Evolutionary conservation across 148 eudicot species (phyloP).

Genomic region (Spergularia marina): DNA sequence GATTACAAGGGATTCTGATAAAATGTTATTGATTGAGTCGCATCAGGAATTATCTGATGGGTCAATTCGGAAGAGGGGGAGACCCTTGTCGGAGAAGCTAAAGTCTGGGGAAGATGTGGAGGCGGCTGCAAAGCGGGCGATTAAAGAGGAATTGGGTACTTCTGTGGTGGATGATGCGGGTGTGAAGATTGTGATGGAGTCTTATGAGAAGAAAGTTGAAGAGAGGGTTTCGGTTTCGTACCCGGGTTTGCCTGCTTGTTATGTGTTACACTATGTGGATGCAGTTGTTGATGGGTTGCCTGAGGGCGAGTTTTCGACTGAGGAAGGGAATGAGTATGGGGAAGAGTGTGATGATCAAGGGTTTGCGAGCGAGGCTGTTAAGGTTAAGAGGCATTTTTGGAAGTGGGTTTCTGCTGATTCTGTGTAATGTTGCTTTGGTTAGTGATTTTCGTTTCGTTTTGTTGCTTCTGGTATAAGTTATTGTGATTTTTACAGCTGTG

Average conservation of each 20-base stretch:
- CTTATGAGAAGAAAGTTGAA: conserved; percentile 73
- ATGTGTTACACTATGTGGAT: conserved; percentile 79
- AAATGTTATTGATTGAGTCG: conserved; percentile 51
- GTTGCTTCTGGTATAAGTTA: conserved; percentile 3
- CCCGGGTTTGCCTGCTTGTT: conserved; percentile 91
- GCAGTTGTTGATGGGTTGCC: conserved; percentile 82
- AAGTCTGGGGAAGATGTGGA: conserved; percentile 66
- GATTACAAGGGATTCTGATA: neutral
- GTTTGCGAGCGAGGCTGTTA: conserved; percentile 48
- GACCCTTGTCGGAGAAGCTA: conserved; percentile 75
- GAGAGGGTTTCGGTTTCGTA: conserved; percentile 80
- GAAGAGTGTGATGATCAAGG: conserved; percentile 26
- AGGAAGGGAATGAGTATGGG: conserved; percentile 66
- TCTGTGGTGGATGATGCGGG: conserved; percentile 14
- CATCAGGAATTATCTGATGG: conserved; percentile 86
- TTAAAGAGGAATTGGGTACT: conserved; percentile 80
- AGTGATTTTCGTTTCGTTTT: conserved; percentile 31
- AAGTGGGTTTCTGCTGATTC: conserved; percentile 73
- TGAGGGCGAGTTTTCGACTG: conserved; percentile 66
- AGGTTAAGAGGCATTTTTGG: conserved; percentile 80
- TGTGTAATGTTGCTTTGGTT: conserved; percentile 31
- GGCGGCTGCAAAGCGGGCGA: conserved; percentile 54
- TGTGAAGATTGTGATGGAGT: conserved; percentile 50
- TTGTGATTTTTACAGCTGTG: neutral
- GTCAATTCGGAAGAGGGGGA: conserved; percentile 40